Percentiles rank a stretch among this genome's conserved stretches.
These are phyloP conservation scores for Aspergillus sparsus DNA, from an alignment of 495 filamentous ascomycete species.

Conservation along the genomic window DNA sequence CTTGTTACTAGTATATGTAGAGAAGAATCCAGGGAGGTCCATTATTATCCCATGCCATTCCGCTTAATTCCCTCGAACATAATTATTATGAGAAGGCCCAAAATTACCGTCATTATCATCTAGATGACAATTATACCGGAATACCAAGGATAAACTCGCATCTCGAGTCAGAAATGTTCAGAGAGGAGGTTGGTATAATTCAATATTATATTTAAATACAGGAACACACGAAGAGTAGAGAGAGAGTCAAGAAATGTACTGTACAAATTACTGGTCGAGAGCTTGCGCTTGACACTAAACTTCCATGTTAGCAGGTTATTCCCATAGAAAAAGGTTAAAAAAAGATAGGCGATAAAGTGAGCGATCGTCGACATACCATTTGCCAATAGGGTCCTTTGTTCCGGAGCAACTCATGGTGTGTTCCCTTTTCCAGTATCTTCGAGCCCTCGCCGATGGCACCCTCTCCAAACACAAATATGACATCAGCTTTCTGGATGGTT, in stretches of 20 bases:
- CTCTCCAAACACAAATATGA: slow-evolving; percentile 68
- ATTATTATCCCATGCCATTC: no score
- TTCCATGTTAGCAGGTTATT: neutral
- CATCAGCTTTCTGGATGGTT: slow-evolving; percentile 70
- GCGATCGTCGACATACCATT: slow-evolving; percentile 27
- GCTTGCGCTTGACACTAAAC: slow-evolving; percentile 15
- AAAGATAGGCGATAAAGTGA: neutral
- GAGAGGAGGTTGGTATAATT: no score
- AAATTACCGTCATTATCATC: no score
- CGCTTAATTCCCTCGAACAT: no score
- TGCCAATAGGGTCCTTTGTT: slow-evolving; percentile 38
- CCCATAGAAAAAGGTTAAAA: neutral
- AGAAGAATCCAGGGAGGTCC: no score
- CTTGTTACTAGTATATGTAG: no score
- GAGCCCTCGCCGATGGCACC: slow-evolving; percentile 27
- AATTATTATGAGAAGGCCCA: no score
- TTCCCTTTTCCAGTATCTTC: slow-evolving; percentile 29
- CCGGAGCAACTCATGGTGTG: slow-evolving; percentile 29
- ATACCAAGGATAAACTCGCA: no score
- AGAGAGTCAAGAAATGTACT: neutral
- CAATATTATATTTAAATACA: no score
- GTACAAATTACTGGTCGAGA: neutral
- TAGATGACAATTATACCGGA: no score
- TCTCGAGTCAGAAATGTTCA: no score
- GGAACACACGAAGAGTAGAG: no score